Base-by-base conservation (phyloP, 305 asterid species). In the Plantago coronopus region DNA sequence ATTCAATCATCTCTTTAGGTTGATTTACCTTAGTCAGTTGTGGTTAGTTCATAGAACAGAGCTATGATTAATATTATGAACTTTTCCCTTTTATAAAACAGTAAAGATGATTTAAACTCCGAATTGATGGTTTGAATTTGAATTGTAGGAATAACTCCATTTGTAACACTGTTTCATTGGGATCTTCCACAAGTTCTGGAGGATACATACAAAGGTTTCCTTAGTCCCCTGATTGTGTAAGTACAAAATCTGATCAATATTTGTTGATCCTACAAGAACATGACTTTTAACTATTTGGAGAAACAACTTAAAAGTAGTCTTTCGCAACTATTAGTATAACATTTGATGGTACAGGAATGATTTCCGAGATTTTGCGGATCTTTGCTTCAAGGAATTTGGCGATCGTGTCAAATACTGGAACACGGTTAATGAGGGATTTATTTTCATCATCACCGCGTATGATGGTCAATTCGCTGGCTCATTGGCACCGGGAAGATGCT, bases 351-450 rank as follows among this genome's bases (percentile, higher is more conserved):
- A 51, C 79, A 83, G 87, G 2, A 67, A 70, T 8, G 85, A 83
- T 54, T 76, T 40, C 25, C 45, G 4, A 50, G 81, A 78, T 15
- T 86, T 50, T 57, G 81, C 76, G 17, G 70, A 80, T 18, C 1
- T 82, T 27, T 79, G 85, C 46, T 86, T 83, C 57, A 42, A 72
- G 25, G 78, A 69, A 59, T 86, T 81, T 43, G 95, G 95, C 0
- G 89, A 83, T 56, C 78, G 91, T 16, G 74, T 86, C 17, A 78
- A 83, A 55, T 2, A 74, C 21, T 86, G 95, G 95, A 70, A 68
- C 56, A 86, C 95, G 0, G 1, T 83, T 1, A 83, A 86, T 18
- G 95, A 86, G 46, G 85, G 91, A 4, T 70, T 17, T 7, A 59
- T 21, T 13, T 83, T 46, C 23, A 34, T 56, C 17, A 19, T 0